phyloP scores from a whole-genome alignment of 2,329 filamentous ascomycete species.

The Rhytidhysteron rufulum region DNA sequence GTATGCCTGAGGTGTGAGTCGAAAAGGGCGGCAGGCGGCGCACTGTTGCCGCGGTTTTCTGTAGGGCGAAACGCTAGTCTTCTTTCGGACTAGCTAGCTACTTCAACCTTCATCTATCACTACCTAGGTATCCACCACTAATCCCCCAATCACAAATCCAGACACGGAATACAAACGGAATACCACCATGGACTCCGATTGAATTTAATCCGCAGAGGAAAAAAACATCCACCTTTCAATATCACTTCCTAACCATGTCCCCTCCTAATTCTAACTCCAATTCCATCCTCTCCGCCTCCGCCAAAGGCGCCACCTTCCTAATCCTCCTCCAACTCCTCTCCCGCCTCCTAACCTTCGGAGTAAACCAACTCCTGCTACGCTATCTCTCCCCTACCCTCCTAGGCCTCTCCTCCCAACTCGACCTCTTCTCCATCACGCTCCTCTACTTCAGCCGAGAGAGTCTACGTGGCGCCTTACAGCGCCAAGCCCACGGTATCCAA shows the following conservation, averaged over 20 bases:
- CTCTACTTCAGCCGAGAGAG: conserved; percentile 93
- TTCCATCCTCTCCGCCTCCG: conserved; percentile 43
- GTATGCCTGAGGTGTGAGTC: too few relatives aligned
- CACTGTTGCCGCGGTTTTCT: too few relatives aligned
- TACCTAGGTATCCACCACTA: too few relatives aligned
- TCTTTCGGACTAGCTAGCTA: too few relatives aligned
- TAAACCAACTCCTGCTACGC: conserved; percentile 87
- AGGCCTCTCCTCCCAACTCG: conserved; percentile 82
- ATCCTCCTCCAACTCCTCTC: conserved; percentile 85
- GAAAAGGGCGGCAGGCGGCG: too few relatives aligned
- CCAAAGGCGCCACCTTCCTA: conserved; percentile 76
- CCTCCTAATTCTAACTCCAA: conserved; percentile 12
- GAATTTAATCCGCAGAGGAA: too few relatives aligned
- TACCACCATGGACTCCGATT: too few relatives aligned
- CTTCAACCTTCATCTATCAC: too few relatives aligned
- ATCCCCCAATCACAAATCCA: too few relatives aligned
- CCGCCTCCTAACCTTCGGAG: conserved; percentile 81
- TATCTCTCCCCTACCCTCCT: conserved; percentile 81
- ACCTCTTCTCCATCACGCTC: conserved; percentile 89
- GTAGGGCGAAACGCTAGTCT: too few relatives aligned
- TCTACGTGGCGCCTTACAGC: conserved; percentile 83
- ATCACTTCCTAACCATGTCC: not conserved
- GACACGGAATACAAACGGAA: too few relatives aligned
- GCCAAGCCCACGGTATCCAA: conserved; percentile 63
- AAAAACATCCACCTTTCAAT: too few relatives aligned